Evolutionary conservation across 768 basidiomycete genomes (phyloP).

Genomic region (Heimioporus sp.): DNA sequence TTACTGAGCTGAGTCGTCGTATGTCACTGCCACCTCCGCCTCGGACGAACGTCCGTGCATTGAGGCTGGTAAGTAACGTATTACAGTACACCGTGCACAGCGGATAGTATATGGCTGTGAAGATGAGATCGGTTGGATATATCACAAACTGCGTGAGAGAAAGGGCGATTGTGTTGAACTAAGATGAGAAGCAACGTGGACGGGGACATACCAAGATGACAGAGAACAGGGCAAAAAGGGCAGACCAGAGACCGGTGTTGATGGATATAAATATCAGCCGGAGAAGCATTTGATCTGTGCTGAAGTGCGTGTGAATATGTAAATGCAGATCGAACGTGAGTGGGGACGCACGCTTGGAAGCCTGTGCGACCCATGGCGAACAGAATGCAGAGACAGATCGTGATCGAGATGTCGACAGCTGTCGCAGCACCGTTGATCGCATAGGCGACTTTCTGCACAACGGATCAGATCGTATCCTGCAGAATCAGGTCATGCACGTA

Average conservation of each 20-base stretch:
- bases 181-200: too few relatives aligned
- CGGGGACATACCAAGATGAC: constrained; percentile 16
- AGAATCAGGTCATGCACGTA: constrained; percentile 1
- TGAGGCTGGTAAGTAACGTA: constrained; percentile 33
- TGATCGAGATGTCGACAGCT: constrained; percentile 19
- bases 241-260: constrained; percentile 24
- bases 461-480: too few relatives aligned
- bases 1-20: not conserved
- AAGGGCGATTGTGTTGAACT: too few relatives aligned
- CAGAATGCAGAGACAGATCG: constrained; percentile 20
- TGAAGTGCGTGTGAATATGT: not conserved
- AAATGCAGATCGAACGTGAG: not conserved
- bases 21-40: not conserved
- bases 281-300: constrained; percentile 24
- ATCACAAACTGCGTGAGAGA: constrained; percentile 13
- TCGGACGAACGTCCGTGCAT: constrained; percentile 21
- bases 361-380: constrained; percentile 25
- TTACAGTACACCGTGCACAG: constrained; percentile 34
- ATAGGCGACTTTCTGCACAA: constrained; percentile 12
- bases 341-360: constrained; percentile 15
- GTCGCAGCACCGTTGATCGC: constrained; percentile 12
- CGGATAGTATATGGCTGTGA: constrained; percentile 27
- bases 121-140: constrained; percentile 23
- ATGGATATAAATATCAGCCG: constrained; percentile 25
- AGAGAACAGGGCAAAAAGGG: constrained; percentile 20